These are phyloP conservation scores for Fagopyrum esculentum DNA, from an alignment of 148 eudicot genomes.

Conservation along the genomic window DNA sequence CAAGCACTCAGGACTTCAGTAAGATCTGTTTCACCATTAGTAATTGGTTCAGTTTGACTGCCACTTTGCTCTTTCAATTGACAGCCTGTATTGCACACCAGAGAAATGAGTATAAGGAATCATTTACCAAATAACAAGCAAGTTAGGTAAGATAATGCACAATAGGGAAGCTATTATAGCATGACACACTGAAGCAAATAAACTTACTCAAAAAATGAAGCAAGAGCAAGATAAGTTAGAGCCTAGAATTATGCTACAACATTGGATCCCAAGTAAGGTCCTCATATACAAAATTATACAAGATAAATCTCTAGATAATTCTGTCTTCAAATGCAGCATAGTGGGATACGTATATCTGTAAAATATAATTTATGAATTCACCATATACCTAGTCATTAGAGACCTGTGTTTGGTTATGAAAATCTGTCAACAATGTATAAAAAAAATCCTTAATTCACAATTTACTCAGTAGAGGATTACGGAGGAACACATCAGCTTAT, in stretches of 20 bases:
- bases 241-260: neutral
- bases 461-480: neutral
- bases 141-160: neutral
- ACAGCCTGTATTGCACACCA: conserved; percentile 27
- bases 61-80: conserved; percentile 21
- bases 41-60: conserved; percentile 20
- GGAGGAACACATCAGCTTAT: neutral
- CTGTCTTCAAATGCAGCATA: neutral
- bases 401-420: no score
- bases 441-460: neutral
- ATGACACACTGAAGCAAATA: neutral
- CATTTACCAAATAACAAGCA: neutral
- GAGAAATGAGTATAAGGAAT: neutral
- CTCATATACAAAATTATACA: neutral
- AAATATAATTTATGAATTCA: neutral
- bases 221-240: neutral
- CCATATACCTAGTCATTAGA: neutral
- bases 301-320: neutral
- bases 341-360: neutral
- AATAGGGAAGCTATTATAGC: neutral
- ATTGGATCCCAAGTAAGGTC: neutral
- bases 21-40: conserved; percentile 48
- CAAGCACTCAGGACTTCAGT: conserved; percentile 69
- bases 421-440: neutral
- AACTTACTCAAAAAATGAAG: neutral